These are phyloP conservation scores for Geotrichum restrictum DNA, from an alignment of 1,139 yeast species.

Conservation along the genomic window DNA sequence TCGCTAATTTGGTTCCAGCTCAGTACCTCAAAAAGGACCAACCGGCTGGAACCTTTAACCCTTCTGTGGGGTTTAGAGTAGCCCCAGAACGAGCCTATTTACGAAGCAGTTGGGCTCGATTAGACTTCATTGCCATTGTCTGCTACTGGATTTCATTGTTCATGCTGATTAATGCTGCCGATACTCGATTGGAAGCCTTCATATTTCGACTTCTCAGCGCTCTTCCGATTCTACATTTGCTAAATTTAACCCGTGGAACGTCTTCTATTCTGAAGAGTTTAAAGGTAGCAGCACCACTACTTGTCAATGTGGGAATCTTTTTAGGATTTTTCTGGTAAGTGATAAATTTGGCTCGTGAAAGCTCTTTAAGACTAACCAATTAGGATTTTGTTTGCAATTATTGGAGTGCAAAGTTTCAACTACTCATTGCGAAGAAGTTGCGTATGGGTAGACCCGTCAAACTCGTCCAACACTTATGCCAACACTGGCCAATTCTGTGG, in stretches of 20 bases:
- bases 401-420: constrained; percentile 87
- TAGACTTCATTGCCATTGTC: constrained; percentile 69
- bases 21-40: neutral
- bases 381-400: constrained; percentile 63
- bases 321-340: constrained; percentile 68
- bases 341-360: no score
- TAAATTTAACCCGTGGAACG: constrained; percentile 74
- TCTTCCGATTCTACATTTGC: constrained; percentile 64
- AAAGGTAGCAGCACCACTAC: constrained; percentile 69
- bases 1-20: constrained; percentile 9
- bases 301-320: constrained; percentile 74
- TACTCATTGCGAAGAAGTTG: constrained; percentile 80
- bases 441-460: constrained; percentile 78
- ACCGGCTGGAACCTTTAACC: neutral
- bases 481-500: constrained; percentile 72
- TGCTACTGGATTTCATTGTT: constrained; percentile 72
- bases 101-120: constrained; percentile 78
- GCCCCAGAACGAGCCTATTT: constrained; percentile 51
- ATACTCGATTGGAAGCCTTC: constrained; percentile 52
- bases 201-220: constrained; percentile 72
- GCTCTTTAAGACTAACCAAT: no score
- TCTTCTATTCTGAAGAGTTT: constrained; percentile 67
- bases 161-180: constrained; percentile 50
- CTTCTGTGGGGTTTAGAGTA: neutral
- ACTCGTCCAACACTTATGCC: constrained; percentile 56